Conservation (phyloP, 306 rosid genomes). For the Sindora glabra region DNA sequence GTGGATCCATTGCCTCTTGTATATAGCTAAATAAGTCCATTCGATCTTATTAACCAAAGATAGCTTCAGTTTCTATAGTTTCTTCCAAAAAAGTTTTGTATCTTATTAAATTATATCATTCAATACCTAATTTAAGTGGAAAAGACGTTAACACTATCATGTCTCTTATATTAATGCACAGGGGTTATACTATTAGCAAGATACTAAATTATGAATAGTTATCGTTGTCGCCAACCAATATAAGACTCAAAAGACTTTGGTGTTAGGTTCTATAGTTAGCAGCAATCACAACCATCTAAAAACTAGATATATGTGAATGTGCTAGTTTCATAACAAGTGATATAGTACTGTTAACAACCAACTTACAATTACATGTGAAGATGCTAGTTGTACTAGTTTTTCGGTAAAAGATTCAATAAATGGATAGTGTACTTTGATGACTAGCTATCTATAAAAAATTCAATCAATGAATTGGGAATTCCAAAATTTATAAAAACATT, state of each 20-base stretch:
- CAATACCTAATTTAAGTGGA: slow-evolving; percentile 36
- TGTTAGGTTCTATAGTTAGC: too few species aligned
- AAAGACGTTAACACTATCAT: neutral
- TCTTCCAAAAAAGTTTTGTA: slow-evolving; percentile 65
- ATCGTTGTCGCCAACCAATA: slow-evolving; percentile 11
- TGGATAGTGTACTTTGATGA: too few species aligned
- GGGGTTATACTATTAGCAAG: slow-evolving; percentile 1
- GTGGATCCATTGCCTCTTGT: slow-evolving; percentile 81
- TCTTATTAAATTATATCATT: slow-evolving; percentile 70
- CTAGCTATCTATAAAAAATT: neutral
- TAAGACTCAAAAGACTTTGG: too few species aligned
- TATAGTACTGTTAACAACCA: too few species aligned
- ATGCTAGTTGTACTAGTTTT: too few species aligned
- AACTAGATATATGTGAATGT: too few species aligned
- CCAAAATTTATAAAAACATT: neutral
- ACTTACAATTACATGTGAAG: too few species aligned
- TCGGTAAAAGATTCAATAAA: too few species aligned
- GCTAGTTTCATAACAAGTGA: too few species aligned
- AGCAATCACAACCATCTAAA: too few species aligned
- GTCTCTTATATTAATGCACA: too few species aligned
- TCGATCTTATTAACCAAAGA: slow-evolving; percentile 73
- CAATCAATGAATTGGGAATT: neutral
- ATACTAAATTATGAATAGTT: neutral
- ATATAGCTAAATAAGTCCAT: slow-evolving; percentile 64
- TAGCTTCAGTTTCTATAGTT: slow-evolving; percentile 68